Percentiles rank a stretch among this genome's conserved stretches.
Conservation (phyloP, 2,329 filamentous ascomycete genomes). For the Fusarium pseudocircinatum region DNA sequence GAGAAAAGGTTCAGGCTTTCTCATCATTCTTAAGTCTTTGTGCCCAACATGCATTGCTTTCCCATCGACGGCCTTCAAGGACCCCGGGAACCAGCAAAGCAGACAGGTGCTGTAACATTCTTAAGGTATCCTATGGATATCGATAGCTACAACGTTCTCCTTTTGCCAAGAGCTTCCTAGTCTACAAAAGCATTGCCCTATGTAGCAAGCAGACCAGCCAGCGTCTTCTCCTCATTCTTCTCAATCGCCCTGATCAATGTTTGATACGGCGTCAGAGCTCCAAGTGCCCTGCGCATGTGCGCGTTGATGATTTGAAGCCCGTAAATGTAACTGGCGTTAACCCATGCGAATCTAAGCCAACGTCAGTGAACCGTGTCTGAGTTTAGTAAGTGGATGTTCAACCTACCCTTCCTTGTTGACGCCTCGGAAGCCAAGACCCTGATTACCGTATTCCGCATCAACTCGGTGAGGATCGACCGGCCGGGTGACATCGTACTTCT, state of each 20-base stretch:
- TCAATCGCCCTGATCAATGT: slow-evolving; percentile 78
- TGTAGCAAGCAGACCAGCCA: slow-evolving; percentile 53
- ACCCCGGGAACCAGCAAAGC: neutral
- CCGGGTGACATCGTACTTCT: slow-evolving; percentile 97
- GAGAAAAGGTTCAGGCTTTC: neutral
- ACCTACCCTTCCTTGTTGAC: slow-evolving; percentile 90
- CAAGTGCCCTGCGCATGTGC: slow-evolving; percentile 88
- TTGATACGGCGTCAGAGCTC: slow-evolving; percentile 86
- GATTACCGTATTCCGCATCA: slow-evolving; percentile 97
- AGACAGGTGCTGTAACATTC: slow-evolving; percentile 14
- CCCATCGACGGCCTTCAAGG: neutral
- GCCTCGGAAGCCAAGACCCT: slow-evolving; percentile 93
- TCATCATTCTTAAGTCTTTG: neutral
- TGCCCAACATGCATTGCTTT: neutral
- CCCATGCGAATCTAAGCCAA: slow-evolving; percentile 86
- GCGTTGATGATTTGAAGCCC: slow-evolving; percentile 88
- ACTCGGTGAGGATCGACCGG: slow-evolving; percentile 92
- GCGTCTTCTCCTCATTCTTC: slow-evolving; percentile 62
- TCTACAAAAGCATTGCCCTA: slow-evolving; percentile 25
- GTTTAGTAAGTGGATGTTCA: neutral
- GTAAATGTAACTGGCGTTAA: slow-evolving; percentile 97
- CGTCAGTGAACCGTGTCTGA: slow-evolving; percentile 42
- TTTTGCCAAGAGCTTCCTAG: slow-evolving; percentile 10
- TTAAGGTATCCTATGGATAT: neutral
- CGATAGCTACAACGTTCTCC: neutral